Percentiles rank a stretch among this genome's conserved stretches.
phyloP scores from a whole-genome alignment of 2,329 filamentous ascomycete species.

The Aspergillus nomiae region DNA sequence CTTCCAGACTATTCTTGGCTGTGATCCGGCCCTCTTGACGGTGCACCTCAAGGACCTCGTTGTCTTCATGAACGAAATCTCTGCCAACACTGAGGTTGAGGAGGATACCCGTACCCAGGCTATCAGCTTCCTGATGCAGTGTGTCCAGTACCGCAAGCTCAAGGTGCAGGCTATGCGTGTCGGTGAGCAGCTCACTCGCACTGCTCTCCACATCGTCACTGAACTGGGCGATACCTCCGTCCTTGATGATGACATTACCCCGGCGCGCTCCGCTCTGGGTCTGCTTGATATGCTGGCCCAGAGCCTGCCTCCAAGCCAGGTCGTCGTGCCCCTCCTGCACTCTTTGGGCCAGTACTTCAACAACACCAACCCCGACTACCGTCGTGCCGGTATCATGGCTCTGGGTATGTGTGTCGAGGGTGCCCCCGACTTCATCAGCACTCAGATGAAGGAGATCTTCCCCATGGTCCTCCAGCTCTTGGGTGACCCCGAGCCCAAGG shows the following conservation, averaged over 20 bases:
- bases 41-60: slow-evolving; percentile 87
- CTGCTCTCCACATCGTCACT: slow-evolving; percentile 84
- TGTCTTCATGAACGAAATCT: slow-evolving; percentile 89
- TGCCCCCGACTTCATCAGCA: slow-evolving; percentile 94
- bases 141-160: slow-evolving; percentile 86
- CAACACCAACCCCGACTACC: slow-evolving; percentile 72
- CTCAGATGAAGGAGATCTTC: slow-evolving; percentile 83
- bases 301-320: slow-evolving; percentile 87
- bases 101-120: slow-evolving; percentile 89
- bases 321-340: slow-evolving; percentile 88
- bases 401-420: slow-evolving; percentile 95
- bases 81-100: slow-evolving; percentile 72
- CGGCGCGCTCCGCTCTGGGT: slow-evolving; percentile 79
- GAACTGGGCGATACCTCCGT: slow-evolving; percentile 71
- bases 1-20: slow-evolving; percentile 91
- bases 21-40: slow-evolving; percentile 80
- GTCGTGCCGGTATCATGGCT: slow-evolving; percentile 87
- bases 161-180: slow-evolving; percentile 91
- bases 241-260: slow-evolving; percentile 83
- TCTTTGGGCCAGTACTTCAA: slow-evolving; percentile 80
- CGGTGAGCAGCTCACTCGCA: slow-evolving; percentile 82
- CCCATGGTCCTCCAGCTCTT: slow-evolving; percentile 82
- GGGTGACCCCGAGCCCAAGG: slow-evolving; percentile 77
- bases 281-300: slow-evolving; percentile 87
- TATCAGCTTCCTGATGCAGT: slow-evolving; percentile 90